phyloP scores from a whole-genome alignment of 345 rosid species.

The Citrus inodora region DNA sequence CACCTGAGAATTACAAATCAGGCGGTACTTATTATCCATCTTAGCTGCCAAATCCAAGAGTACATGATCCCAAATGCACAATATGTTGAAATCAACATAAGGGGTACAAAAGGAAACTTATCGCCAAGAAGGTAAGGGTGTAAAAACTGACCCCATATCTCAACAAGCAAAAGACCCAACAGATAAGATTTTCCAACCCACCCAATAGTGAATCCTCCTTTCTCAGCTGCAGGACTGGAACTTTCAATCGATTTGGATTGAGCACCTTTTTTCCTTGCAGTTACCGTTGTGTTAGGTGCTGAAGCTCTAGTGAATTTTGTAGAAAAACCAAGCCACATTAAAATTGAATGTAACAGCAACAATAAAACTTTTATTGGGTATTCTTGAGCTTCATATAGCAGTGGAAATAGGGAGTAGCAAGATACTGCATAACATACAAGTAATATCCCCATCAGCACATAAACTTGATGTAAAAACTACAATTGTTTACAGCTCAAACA shows the following conservation, averaged over 20 bases:
- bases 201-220: slow-evolving; percentile 42
- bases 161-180: slow-evolving; percentile 59
- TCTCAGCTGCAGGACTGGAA: slow-evolving; percentile 13
- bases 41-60: slow-evolving; percentile 93
- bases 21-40: slow-evolving; percentile 23
- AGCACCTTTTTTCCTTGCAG: slow-evolving; percentile 20
- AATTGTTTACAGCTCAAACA: neutral
- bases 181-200: slow-evolving; percentile 48
- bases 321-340: slow-evolving; percentile 53
- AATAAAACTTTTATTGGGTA: slow-evolving; percentile 77
- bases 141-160: slow-evolving; percentile 68
- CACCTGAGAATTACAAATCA: neutral
- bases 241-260: slow-evolving; percentile 4
- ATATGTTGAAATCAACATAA: slow-evolving; percentile 68
- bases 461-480: neutral
- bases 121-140: slow-evolving; percentile 68
- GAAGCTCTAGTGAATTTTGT: slow-evolving; percentile 25
- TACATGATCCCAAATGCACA: slow-evolving; percentile 65
- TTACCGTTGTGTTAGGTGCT: neutral
- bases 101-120: slow-evolving; percentile 67
- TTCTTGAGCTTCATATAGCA: slow-evolving; percentile 71
- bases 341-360: slow-evolving; percentile 52
- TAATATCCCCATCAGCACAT: slow-evolving; percentile 8
- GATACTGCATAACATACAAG: slow-evolving; percentile 50
- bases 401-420: slow-evolving; percentile 84